Evolutionary conservation across 2,329 filamentous ascomycete genomes (phyloP), one percentile per base, ranked within the genome.

Genomic region (Trichoderma simmonsii): DNA sequence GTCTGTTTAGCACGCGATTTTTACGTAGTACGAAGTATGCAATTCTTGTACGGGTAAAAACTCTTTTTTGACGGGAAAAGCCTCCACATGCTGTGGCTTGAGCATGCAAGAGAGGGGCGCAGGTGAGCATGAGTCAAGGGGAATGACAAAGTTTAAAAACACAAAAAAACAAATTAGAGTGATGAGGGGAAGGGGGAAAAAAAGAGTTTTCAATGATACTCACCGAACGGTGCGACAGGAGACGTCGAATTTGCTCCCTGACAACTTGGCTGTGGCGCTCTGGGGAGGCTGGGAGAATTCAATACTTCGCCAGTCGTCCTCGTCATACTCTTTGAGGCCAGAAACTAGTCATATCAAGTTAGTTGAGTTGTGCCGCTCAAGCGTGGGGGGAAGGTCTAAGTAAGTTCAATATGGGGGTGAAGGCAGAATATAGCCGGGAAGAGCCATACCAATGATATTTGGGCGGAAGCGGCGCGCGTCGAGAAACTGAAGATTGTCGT

Each of bases 241-340:
- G 21, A 90, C 85, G 73, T 88, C 84, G 73, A 90, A 89, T 7
- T 78, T 70, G 71, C 75, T 77, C 24, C 54, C 51, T 11, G 75
- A 43, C 8, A 74, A 73, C 62, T 75, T 72, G 30, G 61, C 76
- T 14, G 79, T 77, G 56, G 81, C 51, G 61, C 54, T 24, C 51
- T 80, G 57, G 28, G 48, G 26, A 64, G 80, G 82, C 73, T 89
- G 84, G 71, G 86, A 86, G 75, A 92, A 85, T 26, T 83, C 81
- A 48, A 93, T 85, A 32, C 82, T 84, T 73, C 88, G 90, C 92
- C 92, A 94, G 9, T 83, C 83, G 68, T 94, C 92, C 79, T 95
- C 92, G 21, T 89, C 87, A 76, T 92, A 93, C 5, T 90, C 84
- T 1, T 86, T 82, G 0, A 86, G 85, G 4, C 91, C 91, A 5